Evolutionary conservation across 805 yeast species (phyloP), one percentile per base, ranked within the genome.

Genomic region (Soucietia sequanensis): DNA sequence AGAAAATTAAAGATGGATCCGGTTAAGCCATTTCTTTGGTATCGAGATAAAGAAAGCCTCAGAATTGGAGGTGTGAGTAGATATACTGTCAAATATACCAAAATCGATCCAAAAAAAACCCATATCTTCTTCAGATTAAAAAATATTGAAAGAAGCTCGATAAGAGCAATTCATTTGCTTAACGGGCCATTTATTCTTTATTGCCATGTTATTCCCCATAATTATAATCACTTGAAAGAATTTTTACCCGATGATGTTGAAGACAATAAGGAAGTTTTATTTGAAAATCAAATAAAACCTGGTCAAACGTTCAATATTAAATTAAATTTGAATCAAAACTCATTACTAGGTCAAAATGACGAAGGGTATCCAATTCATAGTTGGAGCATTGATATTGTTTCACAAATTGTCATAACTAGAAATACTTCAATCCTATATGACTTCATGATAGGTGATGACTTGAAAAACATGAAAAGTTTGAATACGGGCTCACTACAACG

Each of bases 231-330:
- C 20, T 36, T 32, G 4, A 22, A 42, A 37, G 32, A 34, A 33
- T 65, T 65, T 31, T 22, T 8, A 1, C 63, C 65, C 11, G 49
- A 46, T 3, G 31, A 41, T 16, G 34, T 38, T 11, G 52, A 45
- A 17, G 31, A 38, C 12, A 52, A 54, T 27, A 43, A 46, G 23
- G 72, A 67, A 41, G 60, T 68, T 6, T 50, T 50, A 23, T 68
- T 63, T 46, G 52, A 55, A 18, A 65, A 67, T 41, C 57, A 62
- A 26, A 58, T 87, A 14, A 81, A 80, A 43, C 93, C 95, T 0
- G 86, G 84, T 16, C 84, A 80, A 47, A 67, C 78, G 5, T 84
- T 83, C 54, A 72, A 75, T 38, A 80, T 79, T 2, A 65, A 64
- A 37, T 60, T 86, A 17, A 46, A 57, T 12, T 52, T 84, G 45